Evolutionary conservation across 2,329 filamentous ascomycete genomes (phyloP), one percentile per base, ranked within the genome.

Genomic region (Trichoderma harzianum): DNA sequence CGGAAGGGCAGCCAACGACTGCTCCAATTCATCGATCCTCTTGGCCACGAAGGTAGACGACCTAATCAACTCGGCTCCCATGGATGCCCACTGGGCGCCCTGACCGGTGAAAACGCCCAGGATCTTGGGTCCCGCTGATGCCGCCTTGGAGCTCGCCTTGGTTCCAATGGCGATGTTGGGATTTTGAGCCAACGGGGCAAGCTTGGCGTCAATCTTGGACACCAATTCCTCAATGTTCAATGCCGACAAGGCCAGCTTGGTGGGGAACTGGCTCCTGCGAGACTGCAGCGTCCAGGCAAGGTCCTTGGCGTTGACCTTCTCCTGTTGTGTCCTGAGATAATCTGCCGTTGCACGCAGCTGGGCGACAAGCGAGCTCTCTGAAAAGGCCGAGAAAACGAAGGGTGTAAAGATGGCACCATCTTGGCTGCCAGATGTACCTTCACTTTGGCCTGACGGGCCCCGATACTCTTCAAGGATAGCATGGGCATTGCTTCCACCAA

Each of bases 311-410:
- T 28, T 43, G 18, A 47, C 30, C n/a, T 65, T 18, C 3, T 39
- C 62, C 7, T 43, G 30, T 18, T 58, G 43, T 57, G 61, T 34
- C 61, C 34, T 71, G 28, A 87, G 2, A 53, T 84, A 82, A 55
- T 81, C 82, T 21, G 39, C 39, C 26, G 57, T 68, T 16, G 32
- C 24, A 24, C 61, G 18, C 6, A 72, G 70, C 14, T 55, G 47
- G 16, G 24, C 34, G 16, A 47, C 24, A n/a, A 72, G 39, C 16
- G 70, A 69, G 16, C 14, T 39, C 32, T 72, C 64, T 1, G 62
- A 60, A 7, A 55, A 12, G 24, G 70, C 70, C 14, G 70, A 72
- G 55, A 72, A 72, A 11, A 72, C 26, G 26, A 72, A 72, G 26
- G 70, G 70, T 16, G 64, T 51, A 24, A 68, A 69, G 36, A 39